These are phyloP conservation scores for Wickerhamiella kazuoi DNA, from an alignment of 805 yeast genomes.

Conservation along the genomic window DNA sequence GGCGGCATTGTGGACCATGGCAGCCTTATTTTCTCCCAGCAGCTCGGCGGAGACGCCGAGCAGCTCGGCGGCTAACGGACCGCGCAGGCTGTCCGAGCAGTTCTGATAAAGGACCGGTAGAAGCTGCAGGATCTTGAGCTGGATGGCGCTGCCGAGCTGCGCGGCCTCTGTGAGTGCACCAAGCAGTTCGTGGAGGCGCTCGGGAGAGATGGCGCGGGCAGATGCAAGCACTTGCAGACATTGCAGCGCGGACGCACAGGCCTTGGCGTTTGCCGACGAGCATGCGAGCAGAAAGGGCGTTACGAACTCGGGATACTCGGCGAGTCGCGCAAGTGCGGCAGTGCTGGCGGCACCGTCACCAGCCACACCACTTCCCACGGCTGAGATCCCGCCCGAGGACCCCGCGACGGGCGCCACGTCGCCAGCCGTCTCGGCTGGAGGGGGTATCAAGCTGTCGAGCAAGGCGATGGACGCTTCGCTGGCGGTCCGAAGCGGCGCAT, in stretches of 20 bases:
- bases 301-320: constrained; percentile 31
- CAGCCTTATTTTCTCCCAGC: constrained; percentile 48
- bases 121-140: constrained; percentile 68
- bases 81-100: constrained; percentile 39
- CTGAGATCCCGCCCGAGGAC: too few relatives aligned
- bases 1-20: constrained; percentile 76
- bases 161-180: constrained; percentile 59
- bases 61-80: constrained; percentile 37
- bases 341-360: constrained; percentile 5
- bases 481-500: constrained; percentile 39
- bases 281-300: constrained; percentile 60
- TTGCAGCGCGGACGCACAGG: constrained; percentile 54
- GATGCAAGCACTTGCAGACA: constrained; percentile 46
- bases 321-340: constrained; percentile 7
- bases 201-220: constrained; percentile 35
- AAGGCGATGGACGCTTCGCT: constrained; percentile 11
- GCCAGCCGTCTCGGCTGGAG: neutral
- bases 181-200: constrained; percentile 35
- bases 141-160: constrained; percentile 61
- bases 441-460: constrained; percentile 1
- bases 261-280: constrained; percentile 54
- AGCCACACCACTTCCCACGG: too few relatives aligned
- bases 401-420: neutral
- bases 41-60: constrained; percentile 55
- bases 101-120: constrained; percentile 57